Conservation (phyloP, 106 monocot genomes). For the Iris macrosiphon region DNA sequence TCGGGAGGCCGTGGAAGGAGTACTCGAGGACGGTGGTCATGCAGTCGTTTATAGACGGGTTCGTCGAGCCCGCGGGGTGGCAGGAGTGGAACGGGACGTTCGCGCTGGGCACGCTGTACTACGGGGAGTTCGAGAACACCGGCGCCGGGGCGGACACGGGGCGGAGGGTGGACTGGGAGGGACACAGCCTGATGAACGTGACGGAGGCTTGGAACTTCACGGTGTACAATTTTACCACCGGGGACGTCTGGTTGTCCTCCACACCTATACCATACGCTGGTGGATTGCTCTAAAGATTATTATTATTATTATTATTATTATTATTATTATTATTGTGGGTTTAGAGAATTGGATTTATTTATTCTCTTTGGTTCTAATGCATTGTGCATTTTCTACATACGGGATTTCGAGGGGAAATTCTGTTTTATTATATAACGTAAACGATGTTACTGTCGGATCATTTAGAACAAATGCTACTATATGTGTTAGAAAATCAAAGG, state of each 20-base stretch:
- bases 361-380: too few species aligned
- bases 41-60: constrained; percentile 21
- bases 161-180: constrained; percentile 30
- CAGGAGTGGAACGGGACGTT: constrained; percentile 29
- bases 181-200: neutral
- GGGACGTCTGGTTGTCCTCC: constrained; percentile 44
- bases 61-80: constrained; percentile 31
- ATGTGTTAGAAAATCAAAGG: too few species aligned
- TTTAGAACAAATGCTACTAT: too few species aligned
- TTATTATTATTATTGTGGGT: too few species aligned
- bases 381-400: too few species aligned
- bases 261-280: too few species aligned
- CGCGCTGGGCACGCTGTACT: constrained; percentile 30
- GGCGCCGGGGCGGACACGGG: constrained; percentile 26
- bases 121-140: constrained; percentile 38
- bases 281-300: too few species aligned
- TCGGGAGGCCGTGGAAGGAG: constrained; percentile 39
- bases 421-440: too few species aligned
- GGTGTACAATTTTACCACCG: constrained; percentile 31
- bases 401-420: too few species aligned
- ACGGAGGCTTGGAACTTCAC: neutral
- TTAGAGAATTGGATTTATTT: too few species aligned
- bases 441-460: too few species aligned
- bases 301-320: too few species aligned
- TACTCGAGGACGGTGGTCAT: constrained; percentile 40